A percentile compares a stretch with the other conserved stretches of the same genome.
phyloP scores from a whole-genome alignment of 164 flowering plant genomes.

The Taxillus chinensis region DNA sequence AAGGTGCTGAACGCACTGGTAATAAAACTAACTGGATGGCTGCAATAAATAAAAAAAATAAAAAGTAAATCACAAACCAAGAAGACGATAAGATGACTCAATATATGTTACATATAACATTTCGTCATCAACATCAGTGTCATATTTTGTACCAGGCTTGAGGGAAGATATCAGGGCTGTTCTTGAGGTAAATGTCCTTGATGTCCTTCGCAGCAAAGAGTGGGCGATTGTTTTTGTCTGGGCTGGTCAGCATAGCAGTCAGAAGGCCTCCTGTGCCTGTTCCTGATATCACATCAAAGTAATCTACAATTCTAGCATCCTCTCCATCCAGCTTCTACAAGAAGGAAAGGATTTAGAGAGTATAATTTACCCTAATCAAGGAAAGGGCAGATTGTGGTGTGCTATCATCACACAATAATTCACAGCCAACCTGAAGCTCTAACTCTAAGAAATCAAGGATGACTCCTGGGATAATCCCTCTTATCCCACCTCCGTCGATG shows the following conservation, averaged over 20 bases:
- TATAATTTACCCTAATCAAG: constrained; percentile 38
- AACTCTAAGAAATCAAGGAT: constrained; percentile 8
- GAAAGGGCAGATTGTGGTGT: constrained; percentile 18
- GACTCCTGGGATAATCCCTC: constrained; percentile 12
- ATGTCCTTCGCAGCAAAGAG: constrained; percentile 36
- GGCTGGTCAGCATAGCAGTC: constrained; percentile 29
- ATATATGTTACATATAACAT: too few relatives aligned
- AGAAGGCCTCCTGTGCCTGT: constrained; percentile 24
- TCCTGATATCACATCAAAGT: constrained; percentile 22
- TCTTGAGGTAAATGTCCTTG: constrained; percentile 19
- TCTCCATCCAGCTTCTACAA: constrained; percentile 18
- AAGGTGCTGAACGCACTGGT: constrained; percentile 2
- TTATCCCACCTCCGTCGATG: constrained; percentile 18
- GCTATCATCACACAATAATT: too few relatives aligned
- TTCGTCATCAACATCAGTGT: too few relatives aligned
- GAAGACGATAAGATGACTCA: too few relatives aligned
- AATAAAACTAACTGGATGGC: not conserved
- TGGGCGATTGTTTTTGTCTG: constrained; percentile 25
- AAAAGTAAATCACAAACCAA: too few relatives aligned
- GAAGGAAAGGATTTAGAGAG: too few relatives aligned
- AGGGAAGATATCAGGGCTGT: constrained; percentile 34
- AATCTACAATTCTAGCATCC: constrained; percentile 24
- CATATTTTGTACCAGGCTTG: constrained; percentile 11
- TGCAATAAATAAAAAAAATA: constrained; percentile 10
- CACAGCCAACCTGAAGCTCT: constrained; percentile 3